These are phyloP conservation scores for Oenanthe javanica DNA, from an alignment of 140 eudicot genomes.

Conservation along the genomic window DNA sequence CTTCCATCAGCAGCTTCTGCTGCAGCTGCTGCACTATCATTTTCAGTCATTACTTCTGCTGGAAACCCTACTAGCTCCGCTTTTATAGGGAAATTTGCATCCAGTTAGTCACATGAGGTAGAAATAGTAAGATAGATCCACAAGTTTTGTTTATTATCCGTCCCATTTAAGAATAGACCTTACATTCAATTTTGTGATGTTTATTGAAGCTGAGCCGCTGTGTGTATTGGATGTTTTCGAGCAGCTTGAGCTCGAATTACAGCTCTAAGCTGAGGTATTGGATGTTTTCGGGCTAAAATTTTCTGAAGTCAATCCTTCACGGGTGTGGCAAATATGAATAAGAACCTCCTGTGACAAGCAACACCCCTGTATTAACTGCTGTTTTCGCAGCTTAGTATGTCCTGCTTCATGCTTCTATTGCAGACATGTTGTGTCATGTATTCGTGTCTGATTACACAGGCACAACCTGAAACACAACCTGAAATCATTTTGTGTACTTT, in stretches of 20 bases:
- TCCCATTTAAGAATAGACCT: slow-evolving; percentile 26
- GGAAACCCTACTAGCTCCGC: slow-evolving; percentile 72
- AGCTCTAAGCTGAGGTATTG: slow-evolving; percentile 7
- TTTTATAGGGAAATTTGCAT: slow-evolving; percentile 30
- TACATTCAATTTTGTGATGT: slow-evolving; percentile 31
- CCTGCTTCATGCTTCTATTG: too few relatives aligned
- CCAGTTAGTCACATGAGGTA: background rate
- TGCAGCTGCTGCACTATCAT: slow-evolving; percentile 49
- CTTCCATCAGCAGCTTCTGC: slow-evolving; percentile 97
- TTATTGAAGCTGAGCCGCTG: slow-evolving; percentile 26
- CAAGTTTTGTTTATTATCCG: background rate
- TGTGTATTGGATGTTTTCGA: too few relatives aligned
- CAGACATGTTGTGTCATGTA: too few relatives aligned
- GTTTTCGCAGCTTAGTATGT: too few relatives aligned
- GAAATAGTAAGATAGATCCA: background rate
- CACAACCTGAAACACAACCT: too few relatives aligned
- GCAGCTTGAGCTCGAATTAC: too few relatives aligned
- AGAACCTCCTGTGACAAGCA: too few relatives aligned
- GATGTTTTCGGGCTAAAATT: slow-evolving; percentile 29
- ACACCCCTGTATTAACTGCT: too few relatives aligned
- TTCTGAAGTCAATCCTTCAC: slow-evolving; percentile 58
- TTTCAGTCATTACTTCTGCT: slow-evolving; percentile 15
- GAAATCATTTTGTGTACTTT: too few relatives aligned
- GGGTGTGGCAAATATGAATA: slow-evolving; percentile 80
- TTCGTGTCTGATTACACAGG: too few relatives aligned